These are phyloP conservation scores for Debaryomyces nepalensis DNA, from an alignment of 1,139 yeast genomes.

Conservation along the genomic window DNA sequence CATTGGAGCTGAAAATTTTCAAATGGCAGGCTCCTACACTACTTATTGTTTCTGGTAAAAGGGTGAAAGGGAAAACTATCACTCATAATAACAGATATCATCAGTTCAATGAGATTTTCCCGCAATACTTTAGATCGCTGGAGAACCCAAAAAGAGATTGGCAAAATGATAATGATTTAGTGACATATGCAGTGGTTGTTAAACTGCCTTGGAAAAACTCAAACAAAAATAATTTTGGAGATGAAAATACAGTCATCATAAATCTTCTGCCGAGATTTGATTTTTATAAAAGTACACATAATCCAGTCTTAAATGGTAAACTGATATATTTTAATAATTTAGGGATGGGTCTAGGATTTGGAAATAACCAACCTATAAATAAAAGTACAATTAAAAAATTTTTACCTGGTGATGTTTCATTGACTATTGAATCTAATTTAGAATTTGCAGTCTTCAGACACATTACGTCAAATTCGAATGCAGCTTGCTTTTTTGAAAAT, in stretches of 20 bases:
- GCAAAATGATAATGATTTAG: conserved; percentile 43
- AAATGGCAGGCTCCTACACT: conserved; percentile 92
- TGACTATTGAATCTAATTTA: conserved; percentile 75
- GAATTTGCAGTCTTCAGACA: conserved; percentile 85
- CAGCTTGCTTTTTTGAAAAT: conserved; percentile 32
- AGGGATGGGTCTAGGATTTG: conserved; percentile 84
- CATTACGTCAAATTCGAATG: conserved; percentile 36
- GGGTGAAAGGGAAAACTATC: conserved; percentile 46
- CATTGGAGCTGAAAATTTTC: conserved; percentile 81
- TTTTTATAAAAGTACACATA: conserved; percentile 47
- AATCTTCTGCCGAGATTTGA: conserved; percentile 71
- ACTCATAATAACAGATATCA: conserved; percentile 53
- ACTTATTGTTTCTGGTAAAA: conserved; percentile 67
- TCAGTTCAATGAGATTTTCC: conserved; percentile 56
- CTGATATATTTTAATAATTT: conserved; percentile 66
- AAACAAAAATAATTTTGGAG: conserved; percentile 76
- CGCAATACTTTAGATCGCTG: conserved; percentile 44
- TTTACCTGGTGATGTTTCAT: conserved; percentile 71
- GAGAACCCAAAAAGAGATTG: conserved; percentile 38
- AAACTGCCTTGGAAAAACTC: conserved; percentile 78
- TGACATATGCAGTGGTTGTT: conserved; percentile 65
- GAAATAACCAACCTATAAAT: conserved; percentile 63
- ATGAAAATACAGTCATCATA: conserved; percentile 54
- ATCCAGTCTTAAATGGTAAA: conserved; percentile 34
- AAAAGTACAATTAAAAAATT: conserved; percentile 47